Base-by-base conservation (phyloP, 2,329 filamentous ascomycete genomes). In the Dendrostoma leiphaemia region DNA sequence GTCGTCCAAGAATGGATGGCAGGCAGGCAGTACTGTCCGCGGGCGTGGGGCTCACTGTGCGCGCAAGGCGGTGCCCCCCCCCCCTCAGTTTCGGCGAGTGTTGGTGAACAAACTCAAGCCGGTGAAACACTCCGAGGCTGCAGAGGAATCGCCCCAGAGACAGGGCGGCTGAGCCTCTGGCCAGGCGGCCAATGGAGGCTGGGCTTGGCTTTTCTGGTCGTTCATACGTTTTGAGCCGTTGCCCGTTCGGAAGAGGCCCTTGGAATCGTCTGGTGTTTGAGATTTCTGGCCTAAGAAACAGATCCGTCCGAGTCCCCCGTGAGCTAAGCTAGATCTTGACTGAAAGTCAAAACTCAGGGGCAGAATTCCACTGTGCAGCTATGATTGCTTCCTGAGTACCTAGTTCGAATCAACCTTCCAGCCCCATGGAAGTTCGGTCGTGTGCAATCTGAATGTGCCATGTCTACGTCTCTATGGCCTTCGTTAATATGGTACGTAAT, bases 81-180 rank as follows among this genome's bases (percentile, higher is more conserved):
- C n/a, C 38, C 38, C 15, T 4, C 38, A 41, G 24, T 17, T 29
- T 40, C 41, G 34, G 35, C 46, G 48, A 47, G 41, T 35, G n/a
- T n/a, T n/a, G 32, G 48, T 51, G 35, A 15, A 31, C 32, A 48
- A 28, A 32, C 41, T 29, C 49, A 48, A 40, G 49, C n/a, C 50
- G n/a, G 37, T 56, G 54, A 56, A 56, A 56, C 49, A 37, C 37
- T n/a, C 45, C 49, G 54, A 53, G 54, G 49, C 44, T 56, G 44
- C 48, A 28, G 26, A 41, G 38, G 48, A 43, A 38, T 41, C 13
- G 23, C 10, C 24, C 23, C 38, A 19, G 26, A 8, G 35, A 40
- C 53, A 46, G 54, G 19, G 44, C 9, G 28, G 21, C 10, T 34
- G 44, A 47, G 48, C 48, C 32, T 54, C 44, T 41, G 37, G 34